A percentile compares a stretch with the other conserved stretches of the same genome.
Evolutionary conservation across 2,329 filamentous ascomycete species (phyloP).

Genomic region (Fusarium lateritium): DNA sequence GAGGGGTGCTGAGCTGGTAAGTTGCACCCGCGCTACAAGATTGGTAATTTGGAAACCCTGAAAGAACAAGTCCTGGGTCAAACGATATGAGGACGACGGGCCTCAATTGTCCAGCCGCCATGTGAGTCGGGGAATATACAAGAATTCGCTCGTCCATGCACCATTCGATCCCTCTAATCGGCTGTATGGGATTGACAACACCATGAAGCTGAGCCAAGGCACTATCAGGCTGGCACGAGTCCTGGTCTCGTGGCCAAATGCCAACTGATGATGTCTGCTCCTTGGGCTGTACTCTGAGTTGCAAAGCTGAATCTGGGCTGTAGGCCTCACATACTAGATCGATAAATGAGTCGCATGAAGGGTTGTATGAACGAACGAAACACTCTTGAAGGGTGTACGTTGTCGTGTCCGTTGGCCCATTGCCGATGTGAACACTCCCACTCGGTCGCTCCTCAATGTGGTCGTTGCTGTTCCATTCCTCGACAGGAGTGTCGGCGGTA

Average conservation of each 20-base stretch:
- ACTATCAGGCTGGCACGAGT: not conserved
- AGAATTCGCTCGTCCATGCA: slow-evolving; percentile 63
- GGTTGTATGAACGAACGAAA: slow-evolving; percentile 69
- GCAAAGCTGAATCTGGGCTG: slow-evolving; percentile 56
- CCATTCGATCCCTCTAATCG: slow-evolving; percentile 57
- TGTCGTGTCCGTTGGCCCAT: slow-evolving; percentile 57
- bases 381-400: slow-evolving; percentile 68
- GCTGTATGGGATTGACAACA: slow-evolving; percentile 54
- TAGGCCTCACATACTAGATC: slow-evolving; percentile 64
- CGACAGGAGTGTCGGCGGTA: not conserved
- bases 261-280: slow-evolving; percentile 6
- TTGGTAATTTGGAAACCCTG: slow-evolving; percentile 34
- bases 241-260: slow-evolving; percentile 46
- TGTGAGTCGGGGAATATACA: slow-evolving; percentile 57
- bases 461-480: slow-evolving; percentile 55
- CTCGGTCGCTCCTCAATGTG: slow-evolving; percentile 32
- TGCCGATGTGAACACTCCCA: slow-evolving; percentile 62
- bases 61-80: slow-evolving; percentile 49
- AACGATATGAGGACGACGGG: slow-evolving; percentile 50
- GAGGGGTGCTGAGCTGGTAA: not conserved
- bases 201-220: slow-evolving; percentile 49
- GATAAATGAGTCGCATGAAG: slow-evolving; percentile 67
- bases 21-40: not conserved
- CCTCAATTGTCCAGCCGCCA: slow-evolving; percentile 26
- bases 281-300: slow-evolving; percentile 56